Base-by-base conservation (phyloP, 768 basidiomycete genomes). In the Mycena alexandri region DNA sequence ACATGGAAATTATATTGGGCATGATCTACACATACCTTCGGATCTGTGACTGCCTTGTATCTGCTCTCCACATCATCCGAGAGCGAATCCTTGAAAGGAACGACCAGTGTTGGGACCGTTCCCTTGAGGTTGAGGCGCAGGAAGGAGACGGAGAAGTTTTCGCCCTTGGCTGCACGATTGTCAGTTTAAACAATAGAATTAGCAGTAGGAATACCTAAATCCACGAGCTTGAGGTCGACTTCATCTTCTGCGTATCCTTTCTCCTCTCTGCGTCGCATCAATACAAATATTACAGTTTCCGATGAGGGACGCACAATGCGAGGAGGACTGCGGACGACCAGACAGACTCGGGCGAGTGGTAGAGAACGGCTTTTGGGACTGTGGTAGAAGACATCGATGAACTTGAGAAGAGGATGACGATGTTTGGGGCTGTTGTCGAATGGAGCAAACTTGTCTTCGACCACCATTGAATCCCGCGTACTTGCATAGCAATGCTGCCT, bases 241-340 rank as follows among this genome's bases (percentile, higher is more conserved):
- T 96, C 95, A 75, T 94, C 92, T 33, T 83, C 74, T 5, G 88
- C 89, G 72, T 96, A 96, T 1, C 95, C 95, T 75, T 96, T 96
- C 79, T 96, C 95, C 68, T 83, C 82, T 63, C 86, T 87, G 61
- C 7, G 59, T 44, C 58, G 46, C 52, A 70, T 69, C 24, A 70
- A 54, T 59, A 51, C 22, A 64, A 60, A 54, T 16, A 46, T 46
- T 11, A 22, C 14, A n/a, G 24, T 36, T 38, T 11, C 51, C 22
- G 22, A 33, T n/a, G 16, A 17, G 16, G 46, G 42, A 70, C 87
- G 79, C 76, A 90, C 90, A 91, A 73, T 17, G 89, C 78, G 44
- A 91, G 80, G 46, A 88, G 83, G 50, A 82, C 90, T 88, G 71
- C 87, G 54, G 87, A 83, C 41, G 87, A 89, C 92, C 91, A 93